These are phyloP conservation scores for Sclerotiophoma versabilis DNA, from an alignment of 2,329 filamentous ascomycete genomes.

Conservation along the genomic window DNA sequence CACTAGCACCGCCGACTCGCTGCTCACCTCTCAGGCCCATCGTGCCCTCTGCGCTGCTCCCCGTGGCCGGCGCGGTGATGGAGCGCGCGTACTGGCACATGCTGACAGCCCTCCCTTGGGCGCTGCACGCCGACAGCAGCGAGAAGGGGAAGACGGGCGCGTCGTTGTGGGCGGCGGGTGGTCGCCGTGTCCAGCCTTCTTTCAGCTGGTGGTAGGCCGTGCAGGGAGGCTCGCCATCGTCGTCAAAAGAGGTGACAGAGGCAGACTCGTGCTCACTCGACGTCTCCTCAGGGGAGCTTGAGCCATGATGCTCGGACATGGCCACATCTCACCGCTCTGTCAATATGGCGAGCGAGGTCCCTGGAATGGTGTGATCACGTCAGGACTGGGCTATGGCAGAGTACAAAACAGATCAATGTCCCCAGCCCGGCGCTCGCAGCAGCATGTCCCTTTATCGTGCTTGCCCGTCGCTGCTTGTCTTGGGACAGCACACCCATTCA, in stretches of 20 bases:
- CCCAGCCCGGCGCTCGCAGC: background rate
- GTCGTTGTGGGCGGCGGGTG: background rate
- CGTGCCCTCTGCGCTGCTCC: constrained; percentile 5
- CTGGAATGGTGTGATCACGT: constrained; percentile 18
- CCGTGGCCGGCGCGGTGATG: constrained; percentile 36
- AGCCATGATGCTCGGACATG: constrained; percentile 27
- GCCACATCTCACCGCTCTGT: constrained; percentile 26
- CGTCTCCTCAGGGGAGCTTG: constrained; percentile 19
- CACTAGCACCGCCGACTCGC: constrained; percentile 5
- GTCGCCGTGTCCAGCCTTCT: background rate
- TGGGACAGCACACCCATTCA: constrained; percentile 4
- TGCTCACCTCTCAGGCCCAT: constrained; percentile 25
- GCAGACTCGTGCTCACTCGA: constrained; percentile 23
- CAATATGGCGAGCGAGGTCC: constrained; percentile 30
- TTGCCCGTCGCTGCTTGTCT: constrained; percentile 9
- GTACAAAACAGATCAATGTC: background rate
- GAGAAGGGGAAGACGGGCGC: constrained; percentile 30
- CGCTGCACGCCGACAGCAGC: constrained; percentile 40
- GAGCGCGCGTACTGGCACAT: constrained; percentile 43
- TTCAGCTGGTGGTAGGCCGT: constrained; percentile 6
- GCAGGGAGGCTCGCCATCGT: constrained; percentile 8
- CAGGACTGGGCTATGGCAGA: background rate
- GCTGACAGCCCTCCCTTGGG: constrained; percentile 24
- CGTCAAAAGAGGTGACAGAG: constrained; percentile 23
- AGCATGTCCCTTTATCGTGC: constrained; percentile 14